Percentiles rank a stretch among this genome's conserved stretches.
Conservation (phyloP, 345 rosid species). For the Populus euphratica region DNA sequence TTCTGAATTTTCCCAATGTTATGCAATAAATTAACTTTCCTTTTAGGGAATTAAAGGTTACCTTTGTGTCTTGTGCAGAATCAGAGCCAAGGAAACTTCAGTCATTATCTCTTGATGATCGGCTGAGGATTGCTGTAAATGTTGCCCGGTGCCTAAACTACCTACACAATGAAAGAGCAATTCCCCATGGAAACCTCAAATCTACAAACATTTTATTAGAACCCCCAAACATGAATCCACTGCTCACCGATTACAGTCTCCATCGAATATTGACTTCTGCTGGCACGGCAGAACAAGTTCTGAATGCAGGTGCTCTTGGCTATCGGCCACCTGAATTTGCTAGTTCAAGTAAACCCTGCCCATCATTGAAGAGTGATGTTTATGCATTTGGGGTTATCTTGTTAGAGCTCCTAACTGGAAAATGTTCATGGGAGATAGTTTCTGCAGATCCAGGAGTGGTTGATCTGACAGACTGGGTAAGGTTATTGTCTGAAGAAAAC, state of each 20-base stretch:
- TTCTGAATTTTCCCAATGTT: not conserved
- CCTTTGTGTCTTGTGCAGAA: constrained; percentile 42
- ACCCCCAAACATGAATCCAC: constrained; percentile 45
- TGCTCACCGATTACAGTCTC: constrained; percentile 77
- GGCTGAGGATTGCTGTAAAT: constrained; percentile 55
- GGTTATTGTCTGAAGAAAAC: constrained; percentile 47
- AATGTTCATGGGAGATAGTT: constrained; percentile 58
- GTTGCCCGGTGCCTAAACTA: constrained; percentile 70
- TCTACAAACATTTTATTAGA: constrained; percentile 72
- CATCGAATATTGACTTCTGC: constrained; percentile 73
- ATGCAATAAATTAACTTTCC: not conserved
- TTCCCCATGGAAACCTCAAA: constrained; percentile 93
- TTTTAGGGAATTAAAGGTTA: not conserved
- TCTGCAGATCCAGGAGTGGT: constrained; percentile 55
- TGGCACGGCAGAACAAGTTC: constrained; percentile 84
- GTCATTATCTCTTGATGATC: constrained; percentile 52
- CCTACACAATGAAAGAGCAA: constrained; percentile 74
- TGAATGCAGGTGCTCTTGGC: constrained; percentile 84
- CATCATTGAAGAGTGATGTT: constrained; percentile 83
- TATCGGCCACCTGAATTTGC: constrained; percentile 89
- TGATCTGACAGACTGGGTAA: constrained; percentile 84
- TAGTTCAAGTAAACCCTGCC: constrained; percentile 74
- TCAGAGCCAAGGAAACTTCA: constrained; percentile 44
- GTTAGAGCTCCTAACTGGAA: constrained; percentile 75
- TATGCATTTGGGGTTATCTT: constrained; percentile 77